A percentile compares a stretch with the other conserved stretches of the same genome.
phyloP scores from a whole-genome alignment of 2,329 filamentous ascomycete species.

The Biscogniauxia sp. region DNA sequence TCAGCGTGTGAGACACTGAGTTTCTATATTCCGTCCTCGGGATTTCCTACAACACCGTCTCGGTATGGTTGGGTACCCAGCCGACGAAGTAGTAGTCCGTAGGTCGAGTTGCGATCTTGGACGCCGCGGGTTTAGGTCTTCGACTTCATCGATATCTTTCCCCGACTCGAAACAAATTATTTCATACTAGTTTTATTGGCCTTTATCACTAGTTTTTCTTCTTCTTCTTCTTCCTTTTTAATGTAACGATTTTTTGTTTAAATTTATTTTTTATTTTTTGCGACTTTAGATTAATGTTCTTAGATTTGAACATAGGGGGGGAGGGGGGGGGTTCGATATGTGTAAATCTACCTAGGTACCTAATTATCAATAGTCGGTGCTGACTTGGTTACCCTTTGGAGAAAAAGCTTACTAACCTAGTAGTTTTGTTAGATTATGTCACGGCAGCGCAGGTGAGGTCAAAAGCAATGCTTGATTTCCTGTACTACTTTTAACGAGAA shows the following conservation, averaged over 20 bases:
- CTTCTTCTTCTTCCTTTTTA: no score
- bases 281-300: slow-evolving; percentile 35
- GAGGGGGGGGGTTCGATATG: no score
- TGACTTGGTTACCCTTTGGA: slow-evolving; percentile 96
- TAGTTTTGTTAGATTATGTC: slow-evolving; percentile 26
- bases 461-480: no score
- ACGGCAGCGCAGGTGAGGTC: slow-evolving; percentile 10
- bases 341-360: slow-evolving; percentile 6
- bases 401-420: slow-evolving; percentile 26
- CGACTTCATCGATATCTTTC: slow-evolving; percentile 99
- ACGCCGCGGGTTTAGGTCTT: slow-evolving; percentile 99
- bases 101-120: slow-evolving; percentile 98
- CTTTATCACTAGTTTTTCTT: no score
- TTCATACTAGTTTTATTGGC: no score
- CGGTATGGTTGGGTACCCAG: slow-evolving; percentile 99
- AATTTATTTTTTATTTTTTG: no score
- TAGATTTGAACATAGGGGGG: not conserved
- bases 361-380: slow-evolving; percentile 96
- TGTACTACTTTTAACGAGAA: no score
- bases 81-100: slow-evolving; percentile 99
- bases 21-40: slow-evolving; percentile 62
- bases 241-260: no score
- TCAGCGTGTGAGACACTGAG: no score
- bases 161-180: slow-evolving; percentile 60
- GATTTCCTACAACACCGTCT: slow-evolving; percentile 96